Percentiles rank a stretch among this genome's conserved stretches.
These are phyloP conservation scores for Xerocomellus chrysenteron DNA, from an alignment of 768 basidiomycete species.

Conservation along the genomic window DNA sequence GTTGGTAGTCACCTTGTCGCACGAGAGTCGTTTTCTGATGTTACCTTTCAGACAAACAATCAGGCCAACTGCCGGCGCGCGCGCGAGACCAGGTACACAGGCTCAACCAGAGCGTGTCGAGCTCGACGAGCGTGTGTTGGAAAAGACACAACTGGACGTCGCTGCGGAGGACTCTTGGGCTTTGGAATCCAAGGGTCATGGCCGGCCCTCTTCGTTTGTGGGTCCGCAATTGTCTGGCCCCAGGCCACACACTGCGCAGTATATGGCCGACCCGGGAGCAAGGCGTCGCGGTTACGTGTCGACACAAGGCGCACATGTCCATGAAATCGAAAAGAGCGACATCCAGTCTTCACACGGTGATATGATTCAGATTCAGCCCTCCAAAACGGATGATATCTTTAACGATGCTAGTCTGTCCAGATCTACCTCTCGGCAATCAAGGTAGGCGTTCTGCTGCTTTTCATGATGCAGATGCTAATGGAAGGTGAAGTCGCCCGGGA, in stretches of 20 bases:
- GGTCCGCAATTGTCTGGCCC: neutral
- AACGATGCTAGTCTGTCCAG: neutral
- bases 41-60: conserved; percentile 1
- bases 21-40: neutral
- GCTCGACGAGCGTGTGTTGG: neutral
- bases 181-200: neutral
- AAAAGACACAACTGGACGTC: neutral
- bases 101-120: neutral
- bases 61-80: neutral
- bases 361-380: neutral
- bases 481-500: neutral
- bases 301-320: neutral
- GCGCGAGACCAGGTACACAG: neutral
- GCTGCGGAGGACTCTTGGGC: neutral
- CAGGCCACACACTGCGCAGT: neutral
- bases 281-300: neutral
- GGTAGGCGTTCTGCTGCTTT: neutral
- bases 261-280: neutral
- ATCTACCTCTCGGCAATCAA: neutral
- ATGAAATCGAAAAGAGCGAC: neutral
- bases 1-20: conserved; percentile 5
- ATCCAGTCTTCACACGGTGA: neutral
- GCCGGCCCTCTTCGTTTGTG: neutral
- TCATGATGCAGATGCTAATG: neutral
- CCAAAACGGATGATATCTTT: neutral